Evolutionary conservation across 495 filamentous ascomycete species (phyloP), one percentile per base, ranked within the genome.

Genomic region (Barbatosphaeria neglecta): DNA sequence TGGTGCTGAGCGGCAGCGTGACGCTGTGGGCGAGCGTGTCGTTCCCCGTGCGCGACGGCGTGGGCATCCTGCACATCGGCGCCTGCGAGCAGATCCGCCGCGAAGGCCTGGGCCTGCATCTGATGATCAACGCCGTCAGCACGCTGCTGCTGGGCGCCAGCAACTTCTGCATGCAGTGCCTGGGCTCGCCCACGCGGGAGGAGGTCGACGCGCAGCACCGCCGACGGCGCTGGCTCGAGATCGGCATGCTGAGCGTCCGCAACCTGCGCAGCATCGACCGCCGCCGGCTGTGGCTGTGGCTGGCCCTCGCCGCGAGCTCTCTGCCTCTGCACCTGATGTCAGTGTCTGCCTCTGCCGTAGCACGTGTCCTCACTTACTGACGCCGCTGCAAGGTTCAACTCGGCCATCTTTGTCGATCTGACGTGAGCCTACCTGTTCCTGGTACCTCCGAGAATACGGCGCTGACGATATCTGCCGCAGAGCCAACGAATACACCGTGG

Each of bases 131-230:
- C 38, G 27, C 60, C 11, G 41, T 70, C 2, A 60, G 60, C 35
- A 70, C 59, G 2, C 25, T 54, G 4, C 42, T 67, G n/a, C 58
- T 68, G 0, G 48, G 49, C 4, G 59, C 62, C 1, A 64, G 61
- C 37, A 70, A 69, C 45, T 64, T 66, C 44, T 52, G 48, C 22
- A 67, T 69, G 65, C 65, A 66, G 44, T 50, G 46, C 35, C 42
- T 66, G 3, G 45, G 49, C 20, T 43, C 59, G 5, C 65, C 65
- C 6, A 61, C 60, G 1, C 49, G 65, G 4, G 17, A 49, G 16
- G 63, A 67, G 22, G 46, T 68, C 27, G 59, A 68, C 18, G 37
- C 18, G 17, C 61, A 60, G 0, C 65, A 68, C 51, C n/a, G n/a
- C 16, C 43, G 1, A 39, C 40, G 24, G 4, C 47, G 33, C 19